A percentile compares a stretch with the other conserved stretches of the same genome.
Evolutionary conservation across 805 yeast genomes (phyloP).

Genomic region (Starmerella floris): DNA sequence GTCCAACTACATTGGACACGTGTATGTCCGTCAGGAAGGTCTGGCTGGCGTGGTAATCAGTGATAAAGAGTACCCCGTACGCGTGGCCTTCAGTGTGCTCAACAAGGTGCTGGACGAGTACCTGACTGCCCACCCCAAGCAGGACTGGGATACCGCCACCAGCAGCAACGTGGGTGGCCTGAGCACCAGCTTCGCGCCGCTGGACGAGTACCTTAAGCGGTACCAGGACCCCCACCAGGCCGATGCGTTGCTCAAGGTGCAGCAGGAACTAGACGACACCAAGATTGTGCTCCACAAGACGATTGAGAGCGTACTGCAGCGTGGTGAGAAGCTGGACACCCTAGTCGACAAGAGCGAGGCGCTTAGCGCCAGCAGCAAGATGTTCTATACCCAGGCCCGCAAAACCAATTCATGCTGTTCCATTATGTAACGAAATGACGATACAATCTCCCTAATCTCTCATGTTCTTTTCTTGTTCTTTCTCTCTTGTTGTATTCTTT

Average conservation of each 20-base stretch:
- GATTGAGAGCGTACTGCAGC: conserved; percentile 80
- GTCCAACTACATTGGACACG: conserved; percentile 81
- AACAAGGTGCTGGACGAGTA: conserved; percentile 88
- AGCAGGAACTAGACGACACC: conserved; percentile 94
- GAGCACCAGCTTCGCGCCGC: conserved; percentile 40
- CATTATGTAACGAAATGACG: conserved; percentile 4
- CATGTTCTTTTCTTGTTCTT: no score
- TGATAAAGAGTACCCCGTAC: conserved; percentile 89
- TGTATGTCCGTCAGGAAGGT: conserved; percentile 80
- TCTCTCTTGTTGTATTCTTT: no score
- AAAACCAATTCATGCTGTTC: conserved; percentile 79
- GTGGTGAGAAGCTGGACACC: conserved; percentile 92
- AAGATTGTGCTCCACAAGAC: conserved; percentile 93
- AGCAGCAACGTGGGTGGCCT: conserved; percentile 32
- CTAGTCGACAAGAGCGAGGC: conserved; percentile 94
- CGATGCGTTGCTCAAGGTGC: conserved; percentile 91
- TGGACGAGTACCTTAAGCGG: conserved; percentile 58
- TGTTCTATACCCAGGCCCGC: conserved; percentile 95
- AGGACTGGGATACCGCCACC: conserved; percentile 41
- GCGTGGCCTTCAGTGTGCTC: conserved; percentile 88
- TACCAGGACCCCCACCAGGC: conserved; percentile 97
- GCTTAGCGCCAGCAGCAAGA: conserved; percentile 70
- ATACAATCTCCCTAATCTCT: no score
- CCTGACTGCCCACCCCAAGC: conserved; percentile 53
- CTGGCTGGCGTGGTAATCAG: conserved; percentile 81